Evolutionary conservation across 352 stramenopile species (phyloP), one percentile per base, ranked within the genome.

Genomic region (Phytophthora niederhauseri): DNA sequence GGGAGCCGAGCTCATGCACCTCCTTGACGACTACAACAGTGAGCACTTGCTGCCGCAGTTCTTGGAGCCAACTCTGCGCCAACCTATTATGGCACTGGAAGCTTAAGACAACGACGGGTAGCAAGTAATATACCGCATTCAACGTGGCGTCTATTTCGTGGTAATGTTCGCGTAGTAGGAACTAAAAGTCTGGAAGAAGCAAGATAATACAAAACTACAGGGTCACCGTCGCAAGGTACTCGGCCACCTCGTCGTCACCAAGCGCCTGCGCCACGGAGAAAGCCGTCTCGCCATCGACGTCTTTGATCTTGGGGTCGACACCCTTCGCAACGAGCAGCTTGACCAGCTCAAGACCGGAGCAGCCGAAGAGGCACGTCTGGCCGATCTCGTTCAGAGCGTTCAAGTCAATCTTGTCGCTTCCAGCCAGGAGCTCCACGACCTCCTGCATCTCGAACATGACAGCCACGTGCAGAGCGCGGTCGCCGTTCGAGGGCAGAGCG

Each of bases 361-460:
- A 94, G 31, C 88, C 86, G 46, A 96, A 96, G 4, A 93, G 74
- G 55, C 85, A 93, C 49, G 86, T 94, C 68, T 96, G 87, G 15
- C 81, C 84, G 38, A 76, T 85, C 22, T 77, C 62, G 70, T 96
- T 94, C 57, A 76, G 67, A 3, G 77, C 89, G 63, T 92, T 94
- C 50, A 96, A 65, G 20, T 91, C 57, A 60, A 91, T 76, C 38
- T 72, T 61, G 48, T 84, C 72, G 52, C 74, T 80, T 20, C 71
- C 63, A 43, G 89, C 66, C 46, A 96, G 71, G 36, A 92, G 64
- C 64, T 92, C 75, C 24, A 92, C 86, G n/a, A 96, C 82, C 19
- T 91, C 81, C 46, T 91, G 74, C 81, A 92, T 94, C 61, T 94
- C 89, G 57, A 92, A 94, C 81, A 94, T 94, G 15, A 91, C 78